Evolutionary conservation across 129 eudicot species (phyloP), one percentile per base, ranked within the genome.

Genomic region (Artemisia argyi): DNA sequence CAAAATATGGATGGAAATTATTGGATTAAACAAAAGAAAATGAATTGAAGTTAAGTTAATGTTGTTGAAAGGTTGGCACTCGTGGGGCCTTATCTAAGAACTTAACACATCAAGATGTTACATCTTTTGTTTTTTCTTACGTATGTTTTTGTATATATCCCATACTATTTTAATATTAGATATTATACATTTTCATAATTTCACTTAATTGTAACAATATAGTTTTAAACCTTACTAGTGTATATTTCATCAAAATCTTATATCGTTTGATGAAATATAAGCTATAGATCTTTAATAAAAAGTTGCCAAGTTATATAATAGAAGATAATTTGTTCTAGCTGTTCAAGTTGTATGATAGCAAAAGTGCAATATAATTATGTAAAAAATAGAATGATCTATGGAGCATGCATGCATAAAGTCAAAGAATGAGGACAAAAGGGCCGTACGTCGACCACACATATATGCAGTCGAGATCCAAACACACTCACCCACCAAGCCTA

Each of bases 381-480:
- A 28, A 28, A 28, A 24, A 24, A 30, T 5, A 35, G 42, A 39
- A 60, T 65, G 17, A 22, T 22, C 24, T n/a, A n/a, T n/a, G n/a
- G 24, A 35, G n/a, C 16, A 15, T 42, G 19, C 28, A 2, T 24
- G 61, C 14, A 8, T 53, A 69, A 69, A n/a, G 73, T 69, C 48
- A 69, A 69, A 48, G 72, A 22, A 47, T 67, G 56, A 48, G 49
- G 62, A 69, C 73, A 69, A 69, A 52, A 51, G n/a, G 28, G 47
- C 35, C 35, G 35, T 30, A 7, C 44, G 73, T 68, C 73, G 59
- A 68, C 61, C 61, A 68, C 7, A 49, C 61, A 67, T 32, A 15
- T 15, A 50, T 50, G 67, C 24, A 63, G 49, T 64, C 52, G 15
- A 30, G 35, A 30, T 0, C 5, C 5, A 30, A 64, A 42, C 20